These are phyloP conservation scores for Pyrenochaeta sp. DNA, from an alignment of 2,329 filamentous ascomycete genomes.

Conservation along the genomic window DNA sequence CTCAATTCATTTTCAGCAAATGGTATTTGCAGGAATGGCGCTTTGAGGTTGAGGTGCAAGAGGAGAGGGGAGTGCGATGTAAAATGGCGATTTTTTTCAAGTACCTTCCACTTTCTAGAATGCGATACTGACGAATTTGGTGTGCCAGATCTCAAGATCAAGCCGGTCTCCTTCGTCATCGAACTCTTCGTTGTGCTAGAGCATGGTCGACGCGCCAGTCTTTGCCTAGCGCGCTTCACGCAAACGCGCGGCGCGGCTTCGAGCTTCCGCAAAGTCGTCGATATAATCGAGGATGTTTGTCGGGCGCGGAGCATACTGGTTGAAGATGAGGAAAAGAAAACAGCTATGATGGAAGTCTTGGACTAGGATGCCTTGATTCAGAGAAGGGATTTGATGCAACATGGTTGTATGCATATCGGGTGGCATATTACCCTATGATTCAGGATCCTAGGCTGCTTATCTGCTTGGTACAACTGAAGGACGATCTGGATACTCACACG, in stretches of 20 bases:
- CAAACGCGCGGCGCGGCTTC: slow-evolving; percentile 92
- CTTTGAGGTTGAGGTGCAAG: slow-evolving; percentile 29
- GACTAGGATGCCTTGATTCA: slow-evolving; percentile 23
- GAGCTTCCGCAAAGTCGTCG: slow-evolving; percentile 84
- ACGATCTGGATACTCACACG: slow-evolving; percentile 1
- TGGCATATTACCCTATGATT: slow-evolving; percentile 10
- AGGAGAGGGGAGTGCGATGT: slow-evolving; percentile 26
- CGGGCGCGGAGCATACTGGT: slow-evolving; percentile 72
- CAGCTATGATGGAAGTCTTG: slow-evolving; percentile 54
- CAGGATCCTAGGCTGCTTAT: neutral
- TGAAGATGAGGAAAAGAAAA: slow-evolving; percentile 59
- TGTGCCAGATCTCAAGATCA: slow-evolving; percentile 75
- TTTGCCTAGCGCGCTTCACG: slow-evolving; percentile 85
- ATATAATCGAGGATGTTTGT: slow-evolving; percentile 76
- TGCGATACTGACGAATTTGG: slow-evolving; percentile 18
- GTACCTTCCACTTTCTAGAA: neutral
- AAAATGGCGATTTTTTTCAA: slow-evolving; percentile 18
- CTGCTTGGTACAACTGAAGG: neutral
- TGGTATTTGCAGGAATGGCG: slow-evolving; percentile 22
- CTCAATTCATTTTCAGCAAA: slow-evolving; percentile 22
- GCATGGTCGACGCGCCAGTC: slow-evolving; percentile 76
- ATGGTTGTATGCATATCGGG: slow-evolving; percentile 14
- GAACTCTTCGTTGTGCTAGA: slow-evolving; percentile 91
- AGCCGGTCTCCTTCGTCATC: slow-evolving; percentile 85
- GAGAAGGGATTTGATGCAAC: neutral